Evolutionary conservation across 345 rosid genomes (phyloP).

Genomic region (Euclidium syriacum): DNA sequence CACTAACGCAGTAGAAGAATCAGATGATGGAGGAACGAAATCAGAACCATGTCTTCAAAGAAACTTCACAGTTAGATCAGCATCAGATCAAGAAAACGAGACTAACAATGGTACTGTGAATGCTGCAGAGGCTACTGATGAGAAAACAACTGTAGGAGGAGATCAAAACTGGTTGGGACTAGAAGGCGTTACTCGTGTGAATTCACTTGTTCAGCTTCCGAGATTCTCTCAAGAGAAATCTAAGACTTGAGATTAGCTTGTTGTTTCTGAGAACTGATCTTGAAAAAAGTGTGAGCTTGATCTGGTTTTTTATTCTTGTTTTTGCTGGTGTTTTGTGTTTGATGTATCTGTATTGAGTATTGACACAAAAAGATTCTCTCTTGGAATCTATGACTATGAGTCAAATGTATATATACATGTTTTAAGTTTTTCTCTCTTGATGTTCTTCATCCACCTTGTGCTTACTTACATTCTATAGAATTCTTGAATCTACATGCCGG

Average conservation of each 20-base stretch:
- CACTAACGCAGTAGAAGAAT: slow-evolving; percentile 73
- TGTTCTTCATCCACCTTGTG: not conserved
- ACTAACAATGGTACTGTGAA: slow-evolving; percentile 28
- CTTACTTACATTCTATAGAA: not conserved
- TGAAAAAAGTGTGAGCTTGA: not conserved
- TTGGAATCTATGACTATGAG: slow-evolving; percentile 17
- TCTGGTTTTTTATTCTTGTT: not conserved
- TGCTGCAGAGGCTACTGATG: slow-evolving; percentile 32
- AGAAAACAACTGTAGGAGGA: slow-evolving; percentile 37
- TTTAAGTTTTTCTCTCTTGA: slow-evolving; percentile 2
- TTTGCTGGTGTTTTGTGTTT: slow-evolving; percentile 14
- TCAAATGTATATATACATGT: slow-evolving; percentile 13
- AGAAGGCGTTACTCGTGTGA: slow-evolving; percentile 94
- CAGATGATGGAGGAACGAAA: slow-evolving; percentile 82
- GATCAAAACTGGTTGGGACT: slow-evolving; percentile 90
- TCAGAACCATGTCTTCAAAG: slow-evolving; percentile 81
- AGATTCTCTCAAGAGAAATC: slow-evolving; percentile 80
- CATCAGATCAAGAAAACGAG: slow-evolving; percentile 56
- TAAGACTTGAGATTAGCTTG: slow-evolving; percentile 29
- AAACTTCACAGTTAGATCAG: slow-evolving; percentile 79
- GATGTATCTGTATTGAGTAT: slow-evolving; percentile 12
- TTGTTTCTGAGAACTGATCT: slow-evolving; percentile 3
- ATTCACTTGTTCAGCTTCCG: slow-evolving; percentile 97
- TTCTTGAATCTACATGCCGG: not conserved
- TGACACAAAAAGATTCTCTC: slow-evolving; percentile 13